Conservation (phyloP, 2,329 filamentous ascomycete genomes). For the Pseudogymnoascus pannorum region DNA sequence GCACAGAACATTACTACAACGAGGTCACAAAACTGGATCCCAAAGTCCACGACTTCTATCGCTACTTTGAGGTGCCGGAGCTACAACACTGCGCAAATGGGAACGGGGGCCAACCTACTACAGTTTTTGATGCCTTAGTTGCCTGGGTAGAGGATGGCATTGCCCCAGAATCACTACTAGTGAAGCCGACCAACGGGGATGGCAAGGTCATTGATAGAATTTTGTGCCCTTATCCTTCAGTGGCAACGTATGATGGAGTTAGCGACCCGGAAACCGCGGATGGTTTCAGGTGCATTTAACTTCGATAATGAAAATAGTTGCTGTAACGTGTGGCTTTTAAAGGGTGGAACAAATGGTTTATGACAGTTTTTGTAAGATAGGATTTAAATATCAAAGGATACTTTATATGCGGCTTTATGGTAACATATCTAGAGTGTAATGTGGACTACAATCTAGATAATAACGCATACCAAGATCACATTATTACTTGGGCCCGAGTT, state of each 20-base stretch:
- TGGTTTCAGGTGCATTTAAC: not conserved
- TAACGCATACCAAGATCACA: not conserved
- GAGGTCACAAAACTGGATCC: constrained; percentile 17
- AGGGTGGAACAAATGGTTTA: not conserved
- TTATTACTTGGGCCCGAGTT: not conserved
- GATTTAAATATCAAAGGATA: not conserved
- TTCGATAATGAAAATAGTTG: not conserved
- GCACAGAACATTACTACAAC: constrained; percentile 24
- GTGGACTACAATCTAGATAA: not conserved
- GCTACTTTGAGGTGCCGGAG: constrained; percentile 29
- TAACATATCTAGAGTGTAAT: not conserved
- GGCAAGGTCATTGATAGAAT: not conserved
- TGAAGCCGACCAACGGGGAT: not conserved
- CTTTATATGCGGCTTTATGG: not conserved
- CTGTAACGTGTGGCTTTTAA: not conserved
- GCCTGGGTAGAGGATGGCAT: constrained; percentile 29
- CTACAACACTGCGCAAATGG: constrained; percentile 30
- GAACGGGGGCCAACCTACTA: constrained; percentile 20
- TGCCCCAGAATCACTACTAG: constrained; percentile 19
- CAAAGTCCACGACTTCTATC: constrained; percentile 27
- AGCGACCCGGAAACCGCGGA: not conserved
- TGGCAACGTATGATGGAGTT: constrained; percentile 4
- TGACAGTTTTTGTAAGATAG: not conserved
- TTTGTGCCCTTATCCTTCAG: constrained; percentile 11
- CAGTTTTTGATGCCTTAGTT: constrained; percentile 24